Evolutionary conservation across 1,139 yeast species (phyloP), one percentile per base, ranked within the genome.

Genomic region (Debaryomyces singareniensis): DNA sequence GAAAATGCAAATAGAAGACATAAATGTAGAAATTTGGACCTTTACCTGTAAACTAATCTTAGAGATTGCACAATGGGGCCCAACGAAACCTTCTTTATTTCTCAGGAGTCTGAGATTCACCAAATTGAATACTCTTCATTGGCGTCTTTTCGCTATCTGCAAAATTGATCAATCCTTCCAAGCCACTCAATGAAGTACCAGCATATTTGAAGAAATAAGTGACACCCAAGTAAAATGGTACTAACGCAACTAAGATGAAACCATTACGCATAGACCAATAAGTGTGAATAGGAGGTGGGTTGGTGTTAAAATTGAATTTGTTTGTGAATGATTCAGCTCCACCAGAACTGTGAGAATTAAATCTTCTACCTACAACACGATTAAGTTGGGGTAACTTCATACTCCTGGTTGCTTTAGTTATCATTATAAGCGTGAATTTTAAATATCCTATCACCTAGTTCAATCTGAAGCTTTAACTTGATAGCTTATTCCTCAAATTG

Each of bases 251-350:
- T 28, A 62, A 48, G 25, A 63, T 55, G 15, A 55, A 44, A 30
- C 61, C 52, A 43, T 66, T 65, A 38, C 62, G 55, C 15, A 49
- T 46, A 46, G 59, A 62, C 73, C 73, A 67, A 53, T 66, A 67
- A 42, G 60, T 63, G 40, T 67, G 73, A 27, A 64, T 67, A 35
- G 65, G 72, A 25, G 73, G 73, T 25, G 72, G 72, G 38, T 53
- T 54, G 39, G 55, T 57, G 47, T 67, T 58, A 53, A 67, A 67
- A 45, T 61, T 58, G 50, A 53, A 48, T 40, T 63, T 66, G 53
- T 67, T 67, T 47, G 49, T 58, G 56, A 67, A 67, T 9, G 64
- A 18, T n/a, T 18, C 21, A 7, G 9, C 21, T 7, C 21, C n/a
- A n/a, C 21, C n/a, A 7, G 21, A 18, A 18, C 21, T 18, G 7